Base-by-base conservation (phyloP, 179 eudicot genomes). In the Carnegiea gigantea region DNA sequence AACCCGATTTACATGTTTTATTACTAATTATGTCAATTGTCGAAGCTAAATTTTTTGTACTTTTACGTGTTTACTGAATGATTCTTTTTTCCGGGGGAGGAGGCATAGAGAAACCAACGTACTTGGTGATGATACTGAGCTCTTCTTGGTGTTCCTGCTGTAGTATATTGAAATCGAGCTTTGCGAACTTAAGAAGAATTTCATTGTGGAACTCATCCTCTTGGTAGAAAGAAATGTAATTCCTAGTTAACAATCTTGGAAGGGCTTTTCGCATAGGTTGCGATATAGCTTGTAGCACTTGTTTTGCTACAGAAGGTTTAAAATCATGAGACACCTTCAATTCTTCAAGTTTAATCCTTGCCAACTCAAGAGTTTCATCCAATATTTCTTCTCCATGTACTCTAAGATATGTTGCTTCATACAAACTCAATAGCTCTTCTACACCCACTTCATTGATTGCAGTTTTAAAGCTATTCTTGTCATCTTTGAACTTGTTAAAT, bases 91-190 rank as follows among this genome's bases (percentile, higher is more conserved):
- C 7, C 57, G 57, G 57, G 7, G 15, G 0, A 6, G 14, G 53
- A 7, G 14, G 53, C 23, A 38, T 11, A n/a, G 20, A 51, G 57
- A 17, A 51, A 51, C 0, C 18, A 9, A 6, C 57, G 43, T 85
- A 90, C 93, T 79, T 86, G 3, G 84, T 68, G 14, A 89, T 40
- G 11, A 81, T 64, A 6, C 80, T 77, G 21, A 49, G 38, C 60
- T 73, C 76, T 21, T 43, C 4, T 23, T 73, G 76, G 54, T 73
- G 76, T 23, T 73, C 54, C 54, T 79, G 67, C 48, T 87, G 91
- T 33, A 89, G 20, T 2, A 79, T 11, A 28, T 87, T 89, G 84
- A 85, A 89, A 26, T 85, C 89, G 11, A 82, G 77, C 59, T 83
- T 87, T 18, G 91, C 88, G 18, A 87, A 82, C 0, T 84, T 80